Base-by-base conservation (phyloP, 805 yeast genomes). In the Groenewaldozyma salmanticensis region DNA sequence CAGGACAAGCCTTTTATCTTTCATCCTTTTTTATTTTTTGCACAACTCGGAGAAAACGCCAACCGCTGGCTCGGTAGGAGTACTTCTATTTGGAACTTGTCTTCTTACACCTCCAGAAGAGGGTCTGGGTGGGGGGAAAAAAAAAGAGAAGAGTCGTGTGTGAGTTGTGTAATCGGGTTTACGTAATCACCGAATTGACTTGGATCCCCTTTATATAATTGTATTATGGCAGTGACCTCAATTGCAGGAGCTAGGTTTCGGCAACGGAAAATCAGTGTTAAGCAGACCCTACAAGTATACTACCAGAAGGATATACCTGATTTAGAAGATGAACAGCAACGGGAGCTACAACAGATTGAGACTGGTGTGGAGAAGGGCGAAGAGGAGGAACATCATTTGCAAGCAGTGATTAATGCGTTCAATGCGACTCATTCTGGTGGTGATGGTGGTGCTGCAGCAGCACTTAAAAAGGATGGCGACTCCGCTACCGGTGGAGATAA, bases 331-430 rank as follows among this genome's bases (percentile, higher is more conserved):
- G 83, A 77, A 42, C 82, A 76, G 32, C 94, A 82, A 59, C 75
- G 97, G 33, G 96, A 90, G 48, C 64, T 84, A 22, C 86, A 85
- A 53, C 85, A 86, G 46, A 75, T 92, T 34, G 98, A 92, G 54
- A 90, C 97, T 4, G 98, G 98, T 63, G 98, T 92, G 33, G 98
- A 92, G 56, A 92, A 92, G 59, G 86, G 83, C 51, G 98, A 92
- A 62, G 98, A 92, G 62, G 95, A 86, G 48, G 98, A 92, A 61
- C 92, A 84, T 33, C 98, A 92, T 73, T 70, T 92, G 47, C 95
- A 90, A 59, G 85, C 81, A 48, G 96, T 88, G 38, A 80, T 92
- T 49, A 78, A 79, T 61, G 90, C 90, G 11, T 76, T 86, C 1
- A 75, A 77, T 22, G 78, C 79, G 2, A 71, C 83, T 16, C 65